These are phyloP conservation scores for Lecanicillium sp. DNA, from an alignment of 2,329 filamentous ascomycete genomes.

Conservation along the genomic window DNA sequence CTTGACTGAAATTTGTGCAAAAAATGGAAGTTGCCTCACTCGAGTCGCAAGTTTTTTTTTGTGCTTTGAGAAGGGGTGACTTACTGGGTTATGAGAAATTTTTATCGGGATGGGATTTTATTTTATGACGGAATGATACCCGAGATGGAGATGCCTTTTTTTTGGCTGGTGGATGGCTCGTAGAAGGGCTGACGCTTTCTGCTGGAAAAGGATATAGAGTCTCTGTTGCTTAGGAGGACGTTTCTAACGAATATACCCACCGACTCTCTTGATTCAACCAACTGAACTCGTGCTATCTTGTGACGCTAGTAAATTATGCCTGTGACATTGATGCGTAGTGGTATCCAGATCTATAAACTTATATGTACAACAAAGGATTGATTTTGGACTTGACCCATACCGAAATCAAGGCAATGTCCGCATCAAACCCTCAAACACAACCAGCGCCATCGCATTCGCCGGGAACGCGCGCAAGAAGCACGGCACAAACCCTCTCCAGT, in stretches of 20 bases:
- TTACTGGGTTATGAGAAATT: not conserved
- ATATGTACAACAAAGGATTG: too few relatives aligned
- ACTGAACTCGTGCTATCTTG: too few relatives aligned
- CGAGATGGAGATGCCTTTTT: conserved; percentile 2
- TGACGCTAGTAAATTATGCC: not conserved
- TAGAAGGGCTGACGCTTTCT: conserved; percentile 3
- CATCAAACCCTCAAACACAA: conserved; percentile 93
- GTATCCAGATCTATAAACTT: not conserved
- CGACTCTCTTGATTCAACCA: conserved; percentile 12
- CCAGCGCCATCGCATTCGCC: conserved; percentile 87
- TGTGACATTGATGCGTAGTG: too few relatives aligned
- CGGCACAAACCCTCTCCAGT: conserved; percentile 89
- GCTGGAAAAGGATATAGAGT: not conserved
- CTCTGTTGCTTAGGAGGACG: conserved; percentile 1
- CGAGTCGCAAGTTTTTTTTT: not conserved
- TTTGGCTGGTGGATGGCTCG: not conserved
- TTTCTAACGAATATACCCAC: conserved; percentile 6
- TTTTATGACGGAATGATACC: conserved; percentile 4
- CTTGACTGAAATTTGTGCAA: conserved; percentile 13
- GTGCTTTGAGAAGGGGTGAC: not conserved
- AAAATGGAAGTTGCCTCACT: not conserved
- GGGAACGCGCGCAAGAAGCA: conserved; percentile 93
- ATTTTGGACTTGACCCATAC: too few relatives aligned
- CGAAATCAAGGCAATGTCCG: conserved; percentile 46
- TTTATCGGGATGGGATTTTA: too few relatives aligned